Evolutionary conservation across 2,329 filamentous ascomycete species (phyloP), one percentile per base, ranked within the genome.

Genomic region (Hirsutella minnesotensis): DNA sequence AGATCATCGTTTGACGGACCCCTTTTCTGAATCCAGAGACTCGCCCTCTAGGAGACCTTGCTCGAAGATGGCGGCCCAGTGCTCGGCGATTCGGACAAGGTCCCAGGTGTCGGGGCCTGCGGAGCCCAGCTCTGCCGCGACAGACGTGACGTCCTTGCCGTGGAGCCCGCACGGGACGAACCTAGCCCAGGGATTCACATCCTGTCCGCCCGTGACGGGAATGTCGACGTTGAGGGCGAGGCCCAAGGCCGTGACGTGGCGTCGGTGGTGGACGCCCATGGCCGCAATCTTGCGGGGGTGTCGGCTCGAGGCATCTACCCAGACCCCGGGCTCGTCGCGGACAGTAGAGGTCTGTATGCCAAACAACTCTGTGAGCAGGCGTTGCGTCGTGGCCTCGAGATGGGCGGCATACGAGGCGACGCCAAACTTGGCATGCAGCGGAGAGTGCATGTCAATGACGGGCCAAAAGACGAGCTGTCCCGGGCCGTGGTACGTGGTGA

Each of bases 401-500:
- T 88, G 62, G 30, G 78, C 73, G 5, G 94, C 83, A 63, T 94
- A 95, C 47, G 75, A 77, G 16, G 86, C 70, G 12, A 92, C 82
- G 4, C 75, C 80, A 18, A 92, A 68, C 38, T 56, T 67, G 0
- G 66, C 64, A 50, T 87, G 75, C 10, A 62, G 49, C 0, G 61
- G 55, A 7, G 75, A 70, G 43, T 77, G 77, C 44, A 96, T 72
- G 60, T 95, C 87, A n/a, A 94, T 60, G 40, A 95, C 77, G 3
- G 90, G 87, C 69, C 94, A 98, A n/a, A 89, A 78, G 30, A 95
- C 85, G 39, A 94, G 66, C 60, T 98, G 92, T 0, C 90, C 90
- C 0, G 90, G 92, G 0, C 90, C 92, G 59, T 98, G 92, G 66
- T 95, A 96, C 3, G 92, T 96, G 0, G 86, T 89, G 50, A 94